phyloP scores from a whole-genome alignment of 352 stramenopile genomes.

The Phytophthora europaea region DNA sequence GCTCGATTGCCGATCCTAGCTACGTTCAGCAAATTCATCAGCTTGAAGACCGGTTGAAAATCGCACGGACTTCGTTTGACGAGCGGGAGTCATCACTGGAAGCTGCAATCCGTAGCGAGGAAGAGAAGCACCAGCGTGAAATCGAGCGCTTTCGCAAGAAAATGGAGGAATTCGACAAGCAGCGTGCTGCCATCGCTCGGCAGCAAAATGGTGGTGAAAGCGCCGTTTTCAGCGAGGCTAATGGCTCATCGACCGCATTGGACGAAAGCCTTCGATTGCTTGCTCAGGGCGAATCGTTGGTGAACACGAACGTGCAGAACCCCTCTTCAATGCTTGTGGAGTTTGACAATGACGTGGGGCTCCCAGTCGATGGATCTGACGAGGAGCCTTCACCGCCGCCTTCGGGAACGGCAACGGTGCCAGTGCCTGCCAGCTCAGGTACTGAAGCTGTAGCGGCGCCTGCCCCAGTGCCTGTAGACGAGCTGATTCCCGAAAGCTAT shows the following conservation, averaged over 20 bases:
- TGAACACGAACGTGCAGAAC: slow-evolving; percentile 21
- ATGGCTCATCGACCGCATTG: slow-evolving; percentile 35
- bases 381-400: slow-evolving; percentile 19
- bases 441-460: slow-evolving; percentile 12
- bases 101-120: slow-evolving; percentile 77
- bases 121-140: slow-evolving; percentile 87
- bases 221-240: slow-evolving; percentile 29
- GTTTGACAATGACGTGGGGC: slow-evolving; percentile 39
- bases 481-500: slow-evolving; percentile 47
- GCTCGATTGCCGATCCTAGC: slow-evolving; percentile 58
- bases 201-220: slow-evolving; percentile 64
- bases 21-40: slow-evolving; percentile 74
- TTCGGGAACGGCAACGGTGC: slow-evolving; percentile 8
- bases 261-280: slow-evolving; percentile 40
- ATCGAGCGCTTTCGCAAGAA: slow-evolving; percentile 85
- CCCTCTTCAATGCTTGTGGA: slow-evolving; percentile 29
- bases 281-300: slow-evolving; percentile 33
- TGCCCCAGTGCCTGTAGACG: slow-evolving; percentile 29
- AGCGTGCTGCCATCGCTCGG: slow-evolving; percentile 71
- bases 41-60: slow-evolving; percentile 74
- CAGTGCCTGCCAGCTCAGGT: slow-evolving; percentile 10
- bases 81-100: slow-evolving; percentile 80
- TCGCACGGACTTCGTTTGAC: slow-evolving; percentile 65
- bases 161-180: slow-evolving; percentile 88
- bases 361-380: slow-evolving; percentile 37